A percentile compares a stretch with the other conserved stretches of the same genome.
Evolutionary conservation across 2,329 filamentous ascomycete species (phyloP).

Genomic region (Fusarium multiceps): DNA sequence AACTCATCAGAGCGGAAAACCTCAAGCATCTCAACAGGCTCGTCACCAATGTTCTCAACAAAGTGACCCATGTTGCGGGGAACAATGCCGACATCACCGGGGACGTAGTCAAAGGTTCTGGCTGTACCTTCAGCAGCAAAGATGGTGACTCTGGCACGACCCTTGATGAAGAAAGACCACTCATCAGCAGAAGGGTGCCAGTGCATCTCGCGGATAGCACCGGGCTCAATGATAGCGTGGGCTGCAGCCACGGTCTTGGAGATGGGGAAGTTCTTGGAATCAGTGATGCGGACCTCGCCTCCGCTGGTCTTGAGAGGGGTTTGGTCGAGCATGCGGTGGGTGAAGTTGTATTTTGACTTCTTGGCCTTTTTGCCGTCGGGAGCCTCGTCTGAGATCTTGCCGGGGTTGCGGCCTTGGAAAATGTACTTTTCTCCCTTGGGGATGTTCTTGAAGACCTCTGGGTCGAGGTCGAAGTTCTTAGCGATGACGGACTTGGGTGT

Average conservation of each 20-base stretch:
- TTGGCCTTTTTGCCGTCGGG: conserved; percentile 71
- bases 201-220: conserved; percentile 81
- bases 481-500: conserved; percentile 77
- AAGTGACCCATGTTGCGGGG: conserved; percentile 83
- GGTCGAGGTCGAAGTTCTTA: conserved; percentile 79
- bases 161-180: conserved; percentile 82
- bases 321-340: conserved; percentile 77
- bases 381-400: conserved; percentile 72
- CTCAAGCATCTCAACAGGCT: conserved; percentile 80
- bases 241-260: conserved; percentile 79
- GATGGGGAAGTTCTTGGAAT: conserved; percentile 80
- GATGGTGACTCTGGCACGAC: conserved; percentile 78
- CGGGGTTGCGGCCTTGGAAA: conserved; percentile 75
- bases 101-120: conserved; percentile 79
- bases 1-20: conserved; percentile 79
- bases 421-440: conserved; percentile 79
- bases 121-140: conserved; percentile 77
- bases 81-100: conserved; percentile 82
- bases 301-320: conserved; percentile 69
- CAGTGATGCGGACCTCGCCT: conserved; percentile 78
- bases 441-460: conserved; percentile 76
- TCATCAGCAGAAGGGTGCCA: conserved; percentile 85
- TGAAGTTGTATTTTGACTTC: conserved; percentile 75
- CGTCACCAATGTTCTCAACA: conserved; percentile 83
- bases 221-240: conserved; percentile 76